Evolutionary conservation across 2,329 filamentous ascomycete genomes (phyloP).

Genomic region (Aspergillus sp.): DNA sequence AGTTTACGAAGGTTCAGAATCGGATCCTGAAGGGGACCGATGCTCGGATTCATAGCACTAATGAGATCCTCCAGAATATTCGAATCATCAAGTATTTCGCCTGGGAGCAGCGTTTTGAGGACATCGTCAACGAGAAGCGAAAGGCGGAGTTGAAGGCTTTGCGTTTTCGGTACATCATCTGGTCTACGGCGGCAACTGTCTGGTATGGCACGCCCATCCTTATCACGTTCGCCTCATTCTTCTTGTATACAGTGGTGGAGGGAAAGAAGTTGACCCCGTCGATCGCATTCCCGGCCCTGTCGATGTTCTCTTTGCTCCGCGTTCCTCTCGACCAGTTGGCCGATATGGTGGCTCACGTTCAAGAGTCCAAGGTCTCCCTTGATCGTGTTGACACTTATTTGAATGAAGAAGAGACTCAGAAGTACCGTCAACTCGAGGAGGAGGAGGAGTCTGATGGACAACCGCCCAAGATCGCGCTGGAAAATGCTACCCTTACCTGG

Average conservation of each 20-base stretch:
- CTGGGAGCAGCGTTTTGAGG: slow-evolving; percentile 90
- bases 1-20: slow-evolving; percentile 85
- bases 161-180: slow-evolving; percentile 81
- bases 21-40: slow-evolving; percentile 90
- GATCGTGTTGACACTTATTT: slow-evolving; percentile 96
- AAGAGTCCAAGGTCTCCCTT: slow-evolving; percentile 95
- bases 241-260: slow-evolving; percentile 89
- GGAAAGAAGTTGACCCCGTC: slow-evolving; percentile 87
- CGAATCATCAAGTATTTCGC: slow-evolving; percentile 99
- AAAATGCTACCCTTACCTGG: slow-evolving; percentile 86
- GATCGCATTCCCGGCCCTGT: slow-evolving; percentile 92
- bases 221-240: slow-evolving; percentile 95
- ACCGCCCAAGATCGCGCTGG: slow-evolving; percentile 78
- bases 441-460: slow-evolving; percentile 70
- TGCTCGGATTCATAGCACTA: slow-evolving; percentile 92
- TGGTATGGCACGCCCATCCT: slow-evolving; percentile 96
- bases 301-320: slow-evolving; percentile 89
- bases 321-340: slow-evolving; percentile 94
- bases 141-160: slow-evolving; percentile 74
- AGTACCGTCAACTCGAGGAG: slow-evolving; percentile 79
- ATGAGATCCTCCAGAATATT: slow-evolving; percentile 96
- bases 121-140: slow-evolving; percentile 86
- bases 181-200: slow-evolving; percentile 86
- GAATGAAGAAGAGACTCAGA: slow-evolving; percentile 91
- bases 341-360: slow-evolving; percentile 97